phyloP scores from a whole-genome alignment of 768 basidiomycete genomes.

The Rhodotorula paludigena region DNA sequence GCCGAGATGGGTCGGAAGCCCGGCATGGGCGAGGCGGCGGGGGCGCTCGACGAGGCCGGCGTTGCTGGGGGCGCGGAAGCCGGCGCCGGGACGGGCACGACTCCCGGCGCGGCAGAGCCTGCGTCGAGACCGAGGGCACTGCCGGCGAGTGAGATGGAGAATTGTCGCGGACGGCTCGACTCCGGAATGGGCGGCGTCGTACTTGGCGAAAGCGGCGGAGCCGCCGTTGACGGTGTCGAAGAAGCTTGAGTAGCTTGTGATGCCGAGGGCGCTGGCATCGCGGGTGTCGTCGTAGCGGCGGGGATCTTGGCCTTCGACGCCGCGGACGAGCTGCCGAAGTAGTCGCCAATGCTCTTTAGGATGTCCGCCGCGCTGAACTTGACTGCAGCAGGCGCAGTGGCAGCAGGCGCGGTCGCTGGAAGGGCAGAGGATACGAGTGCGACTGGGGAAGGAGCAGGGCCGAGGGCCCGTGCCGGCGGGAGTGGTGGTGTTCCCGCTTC shows the following conservation, averaged over 20 bases:
- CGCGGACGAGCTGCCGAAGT: slow-evolving; percentile 17
- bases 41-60: background rate
- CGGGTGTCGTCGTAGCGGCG: background rate
- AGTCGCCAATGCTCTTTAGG: slow-evolving; percentile 38
- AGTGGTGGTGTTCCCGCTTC: slow-evolving; percentile 31
- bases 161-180: background rate
- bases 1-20: slow-evolving; percentile 3
- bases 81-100: too few relatives aligned
- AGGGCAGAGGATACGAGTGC: background rate
- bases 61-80: too few relatives aligned
- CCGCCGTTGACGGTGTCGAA: too few relatives aligned
- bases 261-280: too few relatives aligned
- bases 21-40: background rate
- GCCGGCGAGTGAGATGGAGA: background rate
- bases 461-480: slow-evolving; percentile 15
- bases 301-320: background rate
- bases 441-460: background rate
- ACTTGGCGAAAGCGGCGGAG: too few relatives aligned
- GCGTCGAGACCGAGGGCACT: background rate
- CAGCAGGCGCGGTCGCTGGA: background rate
- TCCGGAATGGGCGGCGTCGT: background rate
- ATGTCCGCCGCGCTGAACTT: slow-evolving; percentile 35
- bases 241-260: too few relatives aligned
- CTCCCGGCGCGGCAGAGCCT: background rate
- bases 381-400: background rate